Evolutionary conservation across 192 early-diverging fungal species (phyloP), one percentile per base, ranked within the genome.

Genomic region (Backusella tuberculispora): DNA sequence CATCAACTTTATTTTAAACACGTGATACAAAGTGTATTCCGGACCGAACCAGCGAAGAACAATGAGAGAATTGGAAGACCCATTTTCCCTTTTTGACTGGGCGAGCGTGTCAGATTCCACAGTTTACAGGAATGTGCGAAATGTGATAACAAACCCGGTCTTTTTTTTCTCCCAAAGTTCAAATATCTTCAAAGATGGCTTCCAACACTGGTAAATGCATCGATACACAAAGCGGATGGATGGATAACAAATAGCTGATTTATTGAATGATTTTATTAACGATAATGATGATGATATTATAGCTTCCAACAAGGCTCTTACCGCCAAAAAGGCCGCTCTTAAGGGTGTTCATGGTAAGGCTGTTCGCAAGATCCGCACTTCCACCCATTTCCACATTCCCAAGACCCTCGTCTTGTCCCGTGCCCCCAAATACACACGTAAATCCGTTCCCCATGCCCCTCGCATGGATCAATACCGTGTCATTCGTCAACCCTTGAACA

Each of bases 261-360:
- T n/a, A 69, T 69, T 1, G 66, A 46, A 19, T 7, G 63, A 65
- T 14, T 8, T 9, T 8, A 34, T 34, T 6, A 65, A 34, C n/a
- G 63, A 65, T n/a, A n/a, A n/a, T 65, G 37, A 26, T 21, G 13
- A 34, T 21, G 29, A 34, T 34, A 69, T 42, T 38, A 42, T 47
- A 73, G 71, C 71, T 73, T 56, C 87, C 85, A 88, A 89, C 86
- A 95, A 98, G 92, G 98, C 98, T 80, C 92, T 89, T 69, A 80
- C 91, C 71, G 97, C 97, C 85, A 97, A 96, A 91, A 98, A 98
- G 94, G 95, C 98, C 75, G 95, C 93, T 86, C 86, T 96, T 73
- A 99, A 97, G 91, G 97, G 96, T 74, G 92, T 92, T 75, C 81
- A 88, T 80, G 90, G 90, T 79, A 93, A 95, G 88, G 86, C 86